phyloP scores from a whole-genome alignment of 2,329 filamentous ascomycete species.

The Xylariales sp. region DNA sequence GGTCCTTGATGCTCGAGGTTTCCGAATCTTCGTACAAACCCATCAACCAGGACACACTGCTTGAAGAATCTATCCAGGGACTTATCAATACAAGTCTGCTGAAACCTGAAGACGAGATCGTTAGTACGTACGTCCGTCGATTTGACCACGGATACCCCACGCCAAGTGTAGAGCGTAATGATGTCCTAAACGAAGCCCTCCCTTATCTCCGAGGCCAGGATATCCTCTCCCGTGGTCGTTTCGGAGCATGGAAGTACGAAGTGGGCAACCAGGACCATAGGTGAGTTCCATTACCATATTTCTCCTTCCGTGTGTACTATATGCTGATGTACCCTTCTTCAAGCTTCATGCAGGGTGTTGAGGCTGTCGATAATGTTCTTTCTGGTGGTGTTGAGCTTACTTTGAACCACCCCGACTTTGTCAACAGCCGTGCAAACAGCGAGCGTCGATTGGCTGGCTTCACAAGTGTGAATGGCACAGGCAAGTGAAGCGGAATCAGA shows the following conservation, averaged over 20 bases:
- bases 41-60: conserved; percentile 76
- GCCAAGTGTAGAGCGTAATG: conserved; percentile 89
- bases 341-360: conserved; percentile 85
- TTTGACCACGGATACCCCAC: conserved; percentile 99
- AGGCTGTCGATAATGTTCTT: conserved; percentile 85
- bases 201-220: conserved; percentile 86
- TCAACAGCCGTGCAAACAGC: conserved; percentile 70
- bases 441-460: conserved; percentile 53
- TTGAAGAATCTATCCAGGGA: conserved; percentile 89
- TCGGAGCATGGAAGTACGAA: conserved; percentile 97
- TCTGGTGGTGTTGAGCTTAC: conserved; percentile 86
- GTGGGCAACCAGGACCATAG: conserved; percentile 93
- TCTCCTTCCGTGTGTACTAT: not conserved
- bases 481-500: too few species aligned
- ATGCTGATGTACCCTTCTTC: not conserved
- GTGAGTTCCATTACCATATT: not conserved
- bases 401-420: conserved; percentile 94
- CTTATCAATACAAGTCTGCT: conserved; percentile 98
- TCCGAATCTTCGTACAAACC: conserved; percentile 96
- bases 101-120: conserved; percentile 83
- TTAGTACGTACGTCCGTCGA: conserved; percentile 94
- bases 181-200: conserved; percentile 83
- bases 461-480: too few species aligned
- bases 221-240: conserved; percentile 93
- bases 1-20: conserved; percentile 99